A percentile compares a stretch with the other conserved stretches of the same genome.
These are phyloP conservation scores for Protomyces gravidus DNA, from an alignment of 1,139 yeast species.

Conservation along the genomic window DNA sequence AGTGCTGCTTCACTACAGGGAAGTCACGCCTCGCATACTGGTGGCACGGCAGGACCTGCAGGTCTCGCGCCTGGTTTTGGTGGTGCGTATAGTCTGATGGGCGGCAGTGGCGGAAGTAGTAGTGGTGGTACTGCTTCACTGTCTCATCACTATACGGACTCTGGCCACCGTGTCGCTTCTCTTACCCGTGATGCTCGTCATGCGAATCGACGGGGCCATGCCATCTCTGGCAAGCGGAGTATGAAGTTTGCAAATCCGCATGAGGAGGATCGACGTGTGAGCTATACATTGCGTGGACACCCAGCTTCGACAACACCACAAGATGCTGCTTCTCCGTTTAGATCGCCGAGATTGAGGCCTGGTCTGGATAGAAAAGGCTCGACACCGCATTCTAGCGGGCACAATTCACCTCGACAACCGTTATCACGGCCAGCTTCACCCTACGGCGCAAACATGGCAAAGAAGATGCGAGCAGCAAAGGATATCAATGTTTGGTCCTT, in stretches of 20 bases:
- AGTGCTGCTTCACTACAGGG: conserved; percentile 4
- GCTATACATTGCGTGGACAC: conserved; percentile 9
- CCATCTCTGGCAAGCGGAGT: conserved; percentile 29
- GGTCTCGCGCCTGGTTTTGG: background rate
- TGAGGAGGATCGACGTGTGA: conserved; percentile 17
- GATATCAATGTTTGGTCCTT: conserved; percentile 17
- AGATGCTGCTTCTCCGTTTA: conserved; percentile 1
- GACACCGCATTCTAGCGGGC: conserved; percentile 12
- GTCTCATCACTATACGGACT: conserved; percentile 1
- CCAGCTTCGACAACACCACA: background rate
- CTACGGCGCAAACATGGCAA: background rate
- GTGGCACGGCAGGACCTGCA: background rate
- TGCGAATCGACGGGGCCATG: conserved; percentile 13
- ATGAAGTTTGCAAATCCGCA: conserved; percentile 29
- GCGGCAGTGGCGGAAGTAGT: background rate
- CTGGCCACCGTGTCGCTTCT: background rate
- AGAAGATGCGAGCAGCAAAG: conserved; percentile 10
- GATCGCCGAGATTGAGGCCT: conserved; percentile 20
- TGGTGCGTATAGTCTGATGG: background rate
- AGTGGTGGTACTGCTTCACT: background rate
- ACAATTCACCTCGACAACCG: conserved; percentile 1
- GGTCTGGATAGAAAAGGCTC: conserved; percentile 18
- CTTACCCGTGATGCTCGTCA: conserved; percentile 8
- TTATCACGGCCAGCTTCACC: conserved; percentile 20
- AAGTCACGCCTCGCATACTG: no score